Evolutionary conservation across 345 rosid genomes (phyloP).

Genomic region (Trapa bicornis): DNA sequence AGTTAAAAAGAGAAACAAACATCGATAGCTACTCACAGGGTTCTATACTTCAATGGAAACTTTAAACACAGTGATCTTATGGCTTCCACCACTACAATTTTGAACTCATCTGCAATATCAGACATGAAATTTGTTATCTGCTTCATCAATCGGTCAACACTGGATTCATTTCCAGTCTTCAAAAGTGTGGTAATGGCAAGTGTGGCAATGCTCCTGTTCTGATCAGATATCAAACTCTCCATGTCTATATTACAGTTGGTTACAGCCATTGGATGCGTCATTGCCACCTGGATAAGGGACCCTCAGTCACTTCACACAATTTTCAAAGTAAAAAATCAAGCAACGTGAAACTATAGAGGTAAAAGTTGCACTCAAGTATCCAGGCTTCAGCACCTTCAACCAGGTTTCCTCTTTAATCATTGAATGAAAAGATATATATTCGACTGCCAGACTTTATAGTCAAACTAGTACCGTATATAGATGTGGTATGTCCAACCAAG

Average conservation of each 20-base stretch:
- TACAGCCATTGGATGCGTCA: slow-evolving; percentile 97
- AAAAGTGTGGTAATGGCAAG: slow-evolving; percentile 73
- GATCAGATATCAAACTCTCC: too few species aligned
- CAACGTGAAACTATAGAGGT: background rate
- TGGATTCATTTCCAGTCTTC: slow-evolving; percentile 37
- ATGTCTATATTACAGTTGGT: slow-evolving; percentile 64
- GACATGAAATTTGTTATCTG: slow-evolving; percentile 23
- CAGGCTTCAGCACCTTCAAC: too few species aligned
- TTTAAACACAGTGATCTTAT: slow-evolving; percentile 80
- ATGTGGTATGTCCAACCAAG: too few species aligned
- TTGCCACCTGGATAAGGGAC: slow-evolving; percentile 59
- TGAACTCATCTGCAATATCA: too few species aligned
- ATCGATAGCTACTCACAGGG: slow-evolving; percentile 41
- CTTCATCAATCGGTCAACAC: slow-evolving; percentile 93
- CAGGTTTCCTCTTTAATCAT: too few species aligned
- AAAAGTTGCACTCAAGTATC: too few species aligned
- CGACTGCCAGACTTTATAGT: too few species aligned
- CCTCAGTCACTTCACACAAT: background rate
- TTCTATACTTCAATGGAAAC: slow-evolving; percentile 84
- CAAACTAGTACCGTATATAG: too few species aligned
- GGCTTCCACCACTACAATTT: slow-evolving; percentile 31
- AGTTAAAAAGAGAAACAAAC: background rate
- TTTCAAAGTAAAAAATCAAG: background rate
- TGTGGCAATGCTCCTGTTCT: slow-evolving; percentile 74
- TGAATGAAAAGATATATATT: too few species aligned